phyloP scores from a whole-genome alignment of 1,284 basidiomycete species.

The Grifola frondosa region DNA sequence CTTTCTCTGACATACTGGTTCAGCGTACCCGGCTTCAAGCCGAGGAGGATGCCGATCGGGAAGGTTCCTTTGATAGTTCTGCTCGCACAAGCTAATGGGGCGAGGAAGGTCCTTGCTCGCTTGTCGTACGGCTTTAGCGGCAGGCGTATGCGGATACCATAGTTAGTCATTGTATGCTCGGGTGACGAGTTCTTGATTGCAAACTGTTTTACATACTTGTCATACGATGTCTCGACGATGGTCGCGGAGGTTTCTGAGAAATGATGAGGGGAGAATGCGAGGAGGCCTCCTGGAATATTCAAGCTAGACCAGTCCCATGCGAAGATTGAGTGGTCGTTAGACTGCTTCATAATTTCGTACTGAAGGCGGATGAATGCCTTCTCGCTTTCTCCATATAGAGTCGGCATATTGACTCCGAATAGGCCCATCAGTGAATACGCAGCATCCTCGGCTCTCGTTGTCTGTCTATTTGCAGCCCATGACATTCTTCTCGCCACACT shows the following conservation, averaged over 20 bases:
- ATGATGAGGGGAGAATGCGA: conserved; percentile 19
- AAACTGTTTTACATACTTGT: too few relatives aligned
- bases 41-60: too few relatives aligned
- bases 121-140: too few relatives aligned
- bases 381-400: conserved; percentile 17
- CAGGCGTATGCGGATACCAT: conserved; percentile 12
- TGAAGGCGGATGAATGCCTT: conserved; percentile 17
- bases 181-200: too few relatives aligned
- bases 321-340: conserved; percentile 19
- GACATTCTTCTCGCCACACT: conserved; percentile 19
- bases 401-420: conserved; percentile 20
- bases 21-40: too few relatives aligned
- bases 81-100: too few relatives aligned
- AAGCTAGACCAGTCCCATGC: conserved; percentile 21
- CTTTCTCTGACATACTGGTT: too few relatives aligned
- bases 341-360: conserved; percentile 18
- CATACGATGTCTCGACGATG: too few relatives aligned
- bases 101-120: too few relatives aligned
- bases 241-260: too few relatives aligned
- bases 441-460: conserved; percentile 17
- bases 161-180: conserved; percentile 13
- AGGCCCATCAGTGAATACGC: conserved; percentile 20
- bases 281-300: conserved; percentile 16
- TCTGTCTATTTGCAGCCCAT: conserved; percentile 19
- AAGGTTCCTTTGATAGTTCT: too few relatives aligned